Conservation (phyloP, 352 stramenopile genomes). For the Phytophthora pisi region DNA sequence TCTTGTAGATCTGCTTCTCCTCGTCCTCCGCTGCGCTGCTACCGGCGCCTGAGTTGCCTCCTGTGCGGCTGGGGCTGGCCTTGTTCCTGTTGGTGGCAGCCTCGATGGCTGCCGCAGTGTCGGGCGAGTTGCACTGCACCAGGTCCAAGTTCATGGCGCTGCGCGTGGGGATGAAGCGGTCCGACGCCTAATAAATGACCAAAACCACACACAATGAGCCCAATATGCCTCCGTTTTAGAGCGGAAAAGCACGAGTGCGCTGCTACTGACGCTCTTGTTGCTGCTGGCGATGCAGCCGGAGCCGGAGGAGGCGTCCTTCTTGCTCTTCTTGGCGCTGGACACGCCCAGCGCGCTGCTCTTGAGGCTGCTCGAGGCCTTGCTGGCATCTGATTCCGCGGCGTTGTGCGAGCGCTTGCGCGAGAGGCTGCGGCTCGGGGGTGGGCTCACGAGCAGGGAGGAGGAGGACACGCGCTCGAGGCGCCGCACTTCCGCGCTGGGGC, state of each 20-base stretch:
- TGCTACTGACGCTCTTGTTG: slow-evolving; percentile 38
- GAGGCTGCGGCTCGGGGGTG: slow-evolving; percentile 17
- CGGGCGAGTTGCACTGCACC: slow-evolving; percentile 71
- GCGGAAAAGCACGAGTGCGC: neutral
- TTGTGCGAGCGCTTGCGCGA: slow-evolving; percentile 36
- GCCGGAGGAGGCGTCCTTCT: slow-evolving; percentile 18
- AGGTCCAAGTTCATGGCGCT: slow-evolving; percentile 88
- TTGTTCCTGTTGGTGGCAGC: slow-evolving; percentile 36
- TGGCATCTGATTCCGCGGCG: slow-evolving; percentile 27
- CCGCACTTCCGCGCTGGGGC: slow-evolving; percentile 22
- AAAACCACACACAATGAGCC: slow-evolving; percentile 14
- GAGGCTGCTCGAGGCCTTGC: slow-evolving; percentile 18
- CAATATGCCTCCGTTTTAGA: slow-evolving; percentile 13
- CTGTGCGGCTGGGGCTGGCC: slow-evolving; percentile 25
- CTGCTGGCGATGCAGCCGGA: slow-evolving; percentile 14
- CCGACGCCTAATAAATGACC: slow-evolving; percentile 42
- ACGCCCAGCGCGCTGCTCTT: slow-evolving; percentile 21
- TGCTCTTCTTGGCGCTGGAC: slow-evolving; percentile 48
- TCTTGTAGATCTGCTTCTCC: slow-evolving; percentile 85
- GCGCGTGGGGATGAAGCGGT: slow-evolving; percentile 87
- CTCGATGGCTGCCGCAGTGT: slow-evolving; percentile 53
- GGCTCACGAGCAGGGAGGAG: slow-evolving; percentile 22
- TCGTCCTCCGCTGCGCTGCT: slow-evolving; percentile 54
- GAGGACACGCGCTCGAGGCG: slow-evolving; percentile 10
- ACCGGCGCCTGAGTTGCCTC: slow-evolving; percentile 7